Conservation (phyloP, 2,329 filamentous ascomycete genomes). For the Coleophoma eucalyptorum region DNA sequence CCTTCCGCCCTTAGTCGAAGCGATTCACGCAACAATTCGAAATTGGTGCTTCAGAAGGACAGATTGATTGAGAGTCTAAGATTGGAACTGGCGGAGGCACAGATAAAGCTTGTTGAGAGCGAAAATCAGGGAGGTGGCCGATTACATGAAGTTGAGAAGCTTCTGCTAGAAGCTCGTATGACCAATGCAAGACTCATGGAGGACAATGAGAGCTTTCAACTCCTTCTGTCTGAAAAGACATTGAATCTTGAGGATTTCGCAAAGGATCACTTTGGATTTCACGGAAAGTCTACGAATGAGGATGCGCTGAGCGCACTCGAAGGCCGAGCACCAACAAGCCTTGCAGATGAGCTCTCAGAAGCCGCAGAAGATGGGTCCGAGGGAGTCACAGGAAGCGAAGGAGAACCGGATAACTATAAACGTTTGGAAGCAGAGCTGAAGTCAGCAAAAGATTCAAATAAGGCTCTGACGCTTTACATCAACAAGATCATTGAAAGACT, state of each 20-base stretch:
- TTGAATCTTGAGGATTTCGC: conserved; percentile 83
- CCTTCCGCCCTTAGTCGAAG: conserved; percentile 80
- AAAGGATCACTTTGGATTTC: conserved; percentile 74
- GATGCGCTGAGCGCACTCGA: conserved; percentile 63
- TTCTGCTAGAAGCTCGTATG: conserved; percentile 89
- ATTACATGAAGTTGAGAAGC: conserved; percentile 84
- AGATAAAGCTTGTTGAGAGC: conserved; percentile 92
- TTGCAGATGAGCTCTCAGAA: conserved; percentile 87
- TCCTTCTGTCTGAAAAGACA: conserved; percentile 91
- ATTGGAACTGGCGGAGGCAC: conserved; percentile 87
- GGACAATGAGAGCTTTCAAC: conserved; percentile 97
- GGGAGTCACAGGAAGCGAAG: conserved; percentile 38
- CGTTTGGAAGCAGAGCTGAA: conserved; percentile 77
- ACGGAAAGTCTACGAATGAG: conserved; percentile 48
- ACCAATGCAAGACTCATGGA: conserved; percentile 95
- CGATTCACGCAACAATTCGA: conserved; percentile 85
- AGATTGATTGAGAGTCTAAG: conserved; percentile 91
- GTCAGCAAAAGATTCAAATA: conserved; percentile 86
- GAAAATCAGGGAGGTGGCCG: conserved; percentile 89
- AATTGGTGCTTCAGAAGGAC: conserved; percentile 90
- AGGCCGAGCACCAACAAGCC: conserved; percentile 52
- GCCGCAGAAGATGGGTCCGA: conserved; percentile 40
- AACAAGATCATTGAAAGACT: conserved; percentile 98
- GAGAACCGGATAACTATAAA: conserved; percentile 48
- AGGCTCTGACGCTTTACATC: conserved; percentile 94